These are phyloP conservation scores for Myxozyma monticola DNA, from an alignment of 805 yeast genomes.

Conservation along the genomic window DNA sequence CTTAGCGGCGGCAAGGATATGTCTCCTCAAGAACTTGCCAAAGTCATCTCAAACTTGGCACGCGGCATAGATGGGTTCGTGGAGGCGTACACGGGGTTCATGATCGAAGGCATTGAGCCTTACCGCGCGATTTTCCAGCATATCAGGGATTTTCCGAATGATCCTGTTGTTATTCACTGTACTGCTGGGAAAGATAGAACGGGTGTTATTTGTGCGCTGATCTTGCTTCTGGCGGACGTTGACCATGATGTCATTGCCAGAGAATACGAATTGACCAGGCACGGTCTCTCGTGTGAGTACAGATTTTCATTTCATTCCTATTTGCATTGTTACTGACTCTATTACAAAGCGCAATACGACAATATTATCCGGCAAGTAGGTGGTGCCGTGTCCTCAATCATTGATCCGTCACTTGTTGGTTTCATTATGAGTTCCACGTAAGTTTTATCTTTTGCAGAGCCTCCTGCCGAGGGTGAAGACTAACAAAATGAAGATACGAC, in stretches of 20 bases:
- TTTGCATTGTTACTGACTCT: neutral
- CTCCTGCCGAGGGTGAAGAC: neutral
- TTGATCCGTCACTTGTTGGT: too few relatives aligned
- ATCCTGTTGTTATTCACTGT: conserved; percentile 67
- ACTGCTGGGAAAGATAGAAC: conserved; percentile 79
- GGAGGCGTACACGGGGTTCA: conserved; percentile 59
- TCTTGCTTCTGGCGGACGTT: conserved; percentile 63
- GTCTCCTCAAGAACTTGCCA: conserved; percentile 66
- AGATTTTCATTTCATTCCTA: too few relatives aligned
- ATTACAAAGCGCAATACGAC: too few relatives aligned
- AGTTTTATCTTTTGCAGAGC: too few relatives aligned
- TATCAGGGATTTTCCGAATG: conserved; percentile 55
- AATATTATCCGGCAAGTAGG: neutral
- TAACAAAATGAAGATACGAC: conserved; percentile 8
- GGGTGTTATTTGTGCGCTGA: conserved; percentile 69
- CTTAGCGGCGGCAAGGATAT: conserved; percentile 55
- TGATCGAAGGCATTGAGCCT: conserved; percentile 50
- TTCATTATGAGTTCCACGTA: too few relatives aligned
- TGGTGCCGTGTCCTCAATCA: neutral
- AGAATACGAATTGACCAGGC: conserved; percentile 74
- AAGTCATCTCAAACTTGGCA: conserved; percentile 40
- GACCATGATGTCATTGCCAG: conserved; percentile 63
- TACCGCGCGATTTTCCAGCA: conserved; percentile 54
- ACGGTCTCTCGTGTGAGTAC: conserved; percentile 48
- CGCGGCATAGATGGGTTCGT: conserved; percentile 61